A percentile compares a stretch with the other conserved stretches of the same genome.
Conservation (phyloP, 169 alveolate species). For the Plasmodium knowlesi region DNA sequence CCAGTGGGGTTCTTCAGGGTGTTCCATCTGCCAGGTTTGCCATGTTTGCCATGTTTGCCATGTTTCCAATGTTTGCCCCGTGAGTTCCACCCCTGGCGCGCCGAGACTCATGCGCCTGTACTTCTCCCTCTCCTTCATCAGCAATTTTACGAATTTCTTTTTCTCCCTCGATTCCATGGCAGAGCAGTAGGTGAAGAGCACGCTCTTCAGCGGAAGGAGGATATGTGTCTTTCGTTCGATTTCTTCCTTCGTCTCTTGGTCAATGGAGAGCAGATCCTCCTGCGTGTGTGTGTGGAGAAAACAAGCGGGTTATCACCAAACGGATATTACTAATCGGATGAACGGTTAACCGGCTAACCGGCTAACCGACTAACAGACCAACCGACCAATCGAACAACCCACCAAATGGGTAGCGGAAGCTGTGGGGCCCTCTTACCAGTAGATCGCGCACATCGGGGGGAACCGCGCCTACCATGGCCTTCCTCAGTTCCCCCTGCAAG, state of each 20-base stretch:
- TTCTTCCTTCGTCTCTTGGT: background rate
- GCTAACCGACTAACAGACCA: no score
- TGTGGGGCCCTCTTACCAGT: background rate
- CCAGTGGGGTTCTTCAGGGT: background rate
- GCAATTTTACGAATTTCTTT: slow-evolving; percentile 15
- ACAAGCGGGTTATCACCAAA: background rate
- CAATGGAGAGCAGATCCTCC: background rate
- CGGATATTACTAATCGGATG: no score
- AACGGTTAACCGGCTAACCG: no score
- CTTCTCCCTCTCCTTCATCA: slow-evolving; percentile 1
- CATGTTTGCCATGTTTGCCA: background rate
- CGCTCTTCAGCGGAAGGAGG: slow-evolving; percentile 6
- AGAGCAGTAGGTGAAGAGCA: slow-evolving; percentile 11
- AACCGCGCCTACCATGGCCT: no score
- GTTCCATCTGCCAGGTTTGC: background rate
- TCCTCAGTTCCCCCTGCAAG: background rate
- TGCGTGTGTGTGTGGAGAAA: background rate
- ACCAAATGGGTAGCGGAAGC: background rate
- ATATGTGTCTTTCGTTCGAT: background rate
- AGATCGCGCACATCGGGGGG: background rate
- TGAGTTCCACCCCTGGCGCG: background rate
- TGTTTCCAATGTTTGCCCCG: background rate
- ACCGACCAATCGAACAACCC: no score
- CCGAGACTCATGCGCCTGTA: background rate
- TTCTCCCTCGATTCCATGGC: slow-evolving; percentile 3